Evolutionary conservation across 495 filamentous ascomycete species (phyloP).

Genomic region (Penicillium fimorum): DNA sequence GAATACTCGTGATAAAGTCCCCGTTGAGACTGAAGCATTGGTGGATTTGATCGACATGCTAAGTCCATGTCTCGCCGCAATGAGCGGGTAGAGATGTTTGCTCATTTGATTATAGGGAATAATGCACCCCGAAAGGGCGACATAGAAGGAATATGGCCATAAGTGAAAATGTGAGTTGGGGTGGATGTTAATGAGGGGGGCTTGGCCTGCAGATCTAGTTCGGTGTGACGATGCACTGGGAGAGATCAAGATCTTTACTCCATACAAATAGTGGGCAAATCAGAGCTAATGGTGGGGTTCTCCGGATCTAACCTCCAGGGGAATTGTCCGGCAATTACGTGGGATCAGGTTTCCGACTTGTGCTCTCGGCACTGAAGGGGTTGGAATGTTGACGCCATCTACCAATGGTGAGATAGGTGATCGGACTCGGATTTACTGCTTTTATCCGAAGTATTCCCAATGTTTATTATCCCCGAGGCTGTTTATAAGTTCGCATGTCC

Average conservation of each 20-base stretch:
- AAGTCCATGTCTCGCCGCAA: conserved; percentile 1
- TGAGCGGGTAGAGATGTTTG: neutral
- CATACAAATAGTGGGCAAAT: no score
- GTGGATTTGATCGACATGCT: conserved; percentile 12
- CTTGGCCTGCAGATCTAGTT: conserved; percentile 14
- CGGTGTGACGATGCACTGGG: conserved; percentile 2
- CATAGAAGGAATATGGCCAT: neutral
- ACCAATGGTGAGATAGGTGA: neutral
- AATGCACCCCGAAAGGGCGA: neutral
- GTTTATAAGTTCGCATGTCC: neutral
- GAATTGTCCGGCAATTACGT: neutral
- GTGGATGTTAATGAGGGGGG: conserved; percentile 5
- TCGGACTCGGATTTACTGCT: neutral
- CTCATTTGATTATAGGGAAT: neutral
- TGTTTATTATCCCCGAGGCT: conserved; percentile 8
- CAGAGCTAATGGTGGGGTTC: neutral
- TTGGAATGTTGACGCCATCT: neutral
- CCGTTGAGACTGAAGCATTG: conserved; percentile 2
- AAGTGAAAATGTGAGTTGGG: conserved; percentile 1
- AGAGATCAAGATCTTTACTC: neutral
- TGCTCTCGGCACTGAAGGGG: conserved; percentile 5
- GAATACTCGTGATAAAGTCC: conserved; percentile 16
- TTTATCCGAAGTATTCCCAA: neutral
- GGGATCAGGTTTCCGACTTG: conserved; percentile 12
- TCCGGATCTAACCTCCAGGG: neutral